Conservation (phyloP, 129 eudicot genomes). For the Tagetes patula region DNA sequence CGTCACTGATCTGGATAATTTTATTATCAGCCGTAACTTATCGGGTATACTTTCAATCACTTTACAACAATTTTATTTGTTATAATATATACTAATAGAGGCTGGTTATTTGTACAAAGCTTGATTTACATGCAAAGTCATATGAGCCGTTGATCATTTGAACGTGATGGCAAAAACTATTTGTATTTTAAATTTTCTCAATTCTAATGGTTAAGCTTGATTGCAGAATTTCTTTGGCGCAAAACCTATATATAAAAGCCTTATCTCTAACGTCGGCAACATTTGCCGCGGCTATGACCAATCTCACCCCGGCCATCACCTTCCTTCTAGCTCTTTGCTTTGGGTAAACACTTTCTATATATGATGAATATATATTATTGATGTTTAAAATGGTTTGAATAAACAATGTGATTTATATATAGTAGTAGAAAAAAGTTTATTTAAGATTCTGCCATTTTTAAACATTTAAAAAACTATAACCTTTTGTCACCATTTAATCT, state of each 20-base stretch:
- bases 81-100: too few species aligned
- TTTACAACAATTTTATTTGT: not conserved
- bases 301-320: slow-evolving; percentile 55
- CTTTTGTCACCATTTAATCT: too few species aligned
- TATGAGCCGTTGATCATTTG: too few species aligned
- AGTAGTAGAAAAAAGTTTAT: too few species aligned
- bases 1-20: not conserved
- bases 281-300: slow-evolving; percentile 47
- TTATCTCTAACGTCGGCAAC: slow-evolving; percentile 54
- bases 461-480: too few species aligned
- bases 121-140: too few species aligned
- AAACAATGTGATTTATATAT: too few species aligned
- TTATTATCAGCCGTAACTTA: not conserved
- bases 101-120: too few species aligned
- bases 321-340: slow-evolving; percentile 46
- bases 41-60: not conserved
- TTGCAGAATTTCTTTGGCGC: slow-evolving; percentile 49
- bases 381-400: too few species aligned
- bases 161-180: not conserved
- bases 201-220: not conserved
- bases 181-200: not conserved
- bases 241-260: slow-evolving; percentile 47
- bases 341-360: slow-evolving; percentile 27
- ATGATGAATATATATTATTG: too few species aligned
- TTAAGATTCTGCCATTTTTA: too few species aligned